These are phyloP conservation scores for Striga hermonthica DNA, from an alignment of 305 asterid species.

Conservation along the genomic window DNA sequence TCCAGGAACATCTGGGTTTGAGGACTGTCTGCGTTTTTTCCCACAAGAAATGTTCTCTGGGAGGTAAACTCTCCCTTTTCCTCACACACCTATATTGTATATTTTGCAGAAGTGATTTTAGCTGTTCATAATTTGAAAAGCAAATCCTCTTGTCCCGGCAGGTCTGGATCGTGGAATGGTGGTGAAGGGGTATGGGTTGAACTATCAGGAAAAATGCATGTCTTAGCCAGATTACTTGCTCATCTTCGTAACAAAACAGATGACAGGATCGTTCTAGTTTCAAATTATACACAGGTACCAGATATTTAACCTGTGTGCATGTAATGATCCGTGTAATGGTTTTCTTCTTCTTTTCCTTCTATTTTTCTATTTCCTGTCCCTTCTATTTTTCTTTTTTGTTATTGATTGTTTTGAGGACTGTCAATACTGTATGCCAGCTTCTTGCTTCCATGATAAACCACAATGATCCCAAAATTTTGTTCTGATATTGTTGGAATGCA, in stretches of 20 bases:
- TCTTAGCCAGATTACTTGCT: slow-evolving; percentile 88
- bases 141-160: slow-evolving; percentile 34
- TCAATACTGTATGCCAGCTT: slow-evolving; percentile 7
- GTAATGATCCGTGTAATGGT: background rate
- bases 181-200: slow-evolving; percentile 98
- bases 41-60: slow-evolving; percentile 90
- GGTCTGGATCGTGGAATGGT: slow-evolving; percentile 98
- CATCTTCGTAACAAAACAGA: slow-evolving; percentile 85
- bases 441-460: background rate
- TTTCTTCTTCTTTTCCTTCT: background rate
- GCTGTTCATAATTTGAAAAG: slow-evolving; percentile 15
- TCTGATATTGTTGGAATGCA: slow-evolving; percentile 25
- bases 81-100: background rate
- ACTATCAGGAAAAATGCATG: slow-evolving; percentile 97
- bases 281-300: slow-evolving; percentile 93
- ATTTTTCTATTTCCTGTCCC: background rate
- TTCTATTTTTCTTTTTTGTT: background rate
- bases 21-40: slow-evolving; percentile 83
- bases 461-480: slow-evolving; percentile 11
- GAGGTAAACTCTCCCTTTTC: slow-evolving; percentile 49
- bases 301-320: slow-evolving; percentile 24
- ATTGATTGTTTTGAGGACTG: slow-evolving; percentile 1
- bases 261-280: slow-evolving; percentile 92
- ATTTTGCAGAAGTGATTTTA: slow-evolving; percentile 26
- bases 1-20: slow-evolving; percentile 91